These are phyloP conservation scores for Trichophyton mentagrophytes DNA, from an alignment of 2,329 filamentous ascomycete genomes.

Conservation along the genomic window DNA sequence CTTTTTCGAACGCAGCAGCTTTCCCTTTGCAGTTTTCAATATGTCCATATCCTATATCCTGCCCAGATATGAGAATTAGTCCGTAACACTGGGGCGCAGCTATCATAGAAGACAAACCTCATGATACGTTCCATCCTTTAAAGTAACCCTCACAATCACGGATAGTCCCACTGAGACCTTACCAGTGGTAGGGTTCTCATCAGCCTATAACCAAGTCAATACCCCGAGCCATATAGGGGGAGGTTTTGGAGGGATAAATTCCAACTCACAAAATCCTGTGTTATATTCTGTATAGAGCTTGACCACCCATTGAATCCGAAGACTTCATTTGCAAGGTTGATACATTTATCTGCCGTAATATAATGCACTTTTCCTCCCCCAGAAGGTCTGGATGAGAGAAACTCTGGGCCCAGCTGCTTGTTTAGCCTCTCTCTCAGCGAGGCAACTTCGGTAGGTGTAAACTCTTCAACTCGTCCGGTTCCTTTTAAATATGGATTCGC, in stretches of 20 bases:
- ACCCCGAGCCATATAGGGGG: neutral
- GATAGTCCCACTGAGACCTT: slow-evolving; percentile 77
- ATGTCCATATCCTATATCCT: slow-evolving; percentile 89
- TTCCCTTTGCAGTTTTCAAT: slow-evolving; percentile 95
- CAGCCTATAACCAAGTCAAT: slow-evolving; percentile 39
- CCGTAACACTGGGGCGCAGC: slow-evolving; percentile 1
- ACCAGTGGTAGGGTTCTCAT: slow-evolving; percentile 64
- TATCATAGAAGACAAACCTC: slow-evolving; percentile 42
- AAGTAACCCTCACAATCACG: slow-evolving; percentile 77
- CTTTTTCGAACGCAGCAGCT: slow-evolving; percentile 91
- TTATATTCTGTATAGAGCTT: slow-evolving; percentile 83
- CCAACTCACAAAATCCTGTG: slow-evolving; percentile 70
- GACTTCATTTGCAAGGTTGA: slow-evolving; percentile 84
- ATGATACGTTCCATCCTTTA: slow-evolving; percentile 90
- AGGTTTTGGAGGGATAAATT: neutral
- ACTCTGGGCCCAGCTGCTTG: slow-evolving; percentile 90
- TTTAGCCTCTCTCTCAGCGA: slow-evolving; percentile 76
- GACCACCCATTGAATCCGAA: slow-evolving; percentile 98
- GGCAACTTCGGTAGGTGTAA: slow-evolving; percentile 81
- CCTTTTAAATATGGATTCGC: slow-evolving; percentile 71
- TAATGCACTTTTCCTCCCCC: slow-evolving; percentile 85
- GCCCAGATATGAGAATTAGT: neutral
- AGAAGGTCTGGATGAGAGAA: slow-evolving; percentile 75
- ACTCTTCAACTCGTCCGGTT: slow-evolving; percentile 57
- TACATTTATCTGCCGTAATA: slow-evolving; percentile 90